These are phyloP conservation scores for Tolypocladium pustulatum DNA, from an alignment of 2,329 filamentous ascomycete genomes.

Conservation along the genomic window DNA sequence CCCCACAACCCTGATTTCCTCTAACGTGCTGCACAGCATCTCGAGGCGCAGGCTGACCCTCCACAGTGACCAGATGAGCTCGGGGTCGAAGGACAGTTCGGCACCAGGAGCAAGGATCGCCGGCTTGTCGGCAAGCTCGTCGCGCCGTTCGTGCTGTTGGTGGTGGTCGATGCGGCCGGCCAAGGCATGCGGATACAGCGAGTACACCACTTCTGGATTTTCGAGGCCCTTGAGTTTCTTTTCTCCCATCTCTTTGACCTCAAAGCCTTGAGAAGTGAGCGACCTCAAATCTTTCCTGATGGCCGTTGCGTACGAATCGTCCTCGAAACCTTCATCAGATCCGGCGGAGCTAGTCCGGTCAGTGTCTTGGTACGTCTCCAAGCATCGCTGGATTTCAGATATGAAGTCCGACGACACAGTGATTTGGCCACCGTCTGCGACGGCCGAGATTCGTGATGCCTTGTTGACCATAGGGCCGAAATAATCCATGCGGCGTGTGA, in stretches of 20 bases:
- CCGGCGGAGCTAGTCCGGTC: slow-evolving; percentile 58
- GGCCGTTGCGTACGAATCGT: slow-evolving; percentile 61
- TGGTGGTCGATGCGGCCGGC: slow-evolving; percentile 70
- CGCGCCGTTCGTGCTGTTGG: slow-evolving; percentile 33
- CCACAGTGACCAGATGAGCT: slow-evolving; percentile 84
- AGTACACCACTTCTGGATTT: slow-evolving; percentile 91
- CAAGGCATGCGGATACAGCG: slow-evolving; percentile 86
- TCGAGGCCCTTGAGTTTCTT: slow-evolving; percentile 93
- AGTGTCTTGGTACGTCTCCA: slow-evolving; percentile 82
- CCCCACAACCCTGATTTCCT: slow-evolving; percentile 51
- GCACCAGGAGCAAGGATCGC: slow-evolving; percentile 53
- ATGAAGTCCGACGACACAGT: slow-evolving; percentile 97
- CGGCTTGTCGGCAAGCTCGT: slow-evolving; percentile 40
- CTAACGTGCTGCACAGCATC: slow-evolving; percentile 85
- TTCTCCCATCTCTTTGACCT: slow-evolving; percentile 93
- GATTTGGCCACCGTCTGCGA: slow-evolving; percentile 93
- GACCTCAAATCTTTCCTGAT: slow-evolving; percentile 83
- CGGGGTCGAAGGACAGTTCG: slow-evolving; percentile 66
- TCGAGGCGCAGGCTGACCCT: slow-evolving; percentile 79
- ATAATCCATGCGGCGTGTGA: slow-evolving; percentile 97
- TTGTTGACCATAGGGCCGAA: slow-evolving; percentile 99
- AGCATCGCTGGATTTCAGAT: slow-evolving; percentile 81
- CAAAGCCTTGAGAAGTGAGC: slow-evolving; percentile 83
- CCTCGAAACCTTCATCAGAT: slow-evolving; percentile 58
- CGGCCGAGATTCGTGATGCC: slow-evolving; percentile 83